Conservation (phyloP, 208 protist genomes). For the Crithidia sp. region DNA sequence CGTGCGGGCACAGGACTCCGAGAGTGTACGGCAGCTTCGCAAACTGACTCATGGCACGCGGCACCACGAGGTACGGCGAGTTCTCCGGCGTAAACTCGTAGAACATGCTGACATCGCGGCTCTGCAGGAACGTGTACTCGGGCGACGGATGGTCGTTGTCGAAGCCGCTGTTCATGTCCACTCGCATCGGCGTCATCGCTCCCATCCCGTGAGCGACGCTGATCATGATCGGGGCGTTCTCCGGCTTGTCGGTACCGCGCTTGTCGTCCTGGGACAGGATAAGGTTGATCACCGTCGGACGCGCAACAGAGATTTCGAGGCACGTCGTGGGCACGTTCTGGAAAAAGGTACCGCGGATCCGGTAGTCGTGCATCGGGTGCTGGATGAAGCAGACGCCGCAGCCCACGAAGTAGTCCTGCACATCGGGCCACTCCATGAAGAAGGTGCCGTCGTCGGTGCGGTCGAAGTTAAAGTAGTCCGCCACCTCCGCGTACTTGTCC, state of each 20-base stretch:
- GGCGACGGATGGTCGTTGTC: constrained; percentile 76
- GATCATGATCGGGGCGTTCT: constrained; percentile 81
- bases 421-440: constrained; percentile 84
- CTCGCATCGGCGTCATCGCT: constrained; percentile 45
- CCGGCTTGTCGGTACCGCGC: constrained; percentile 66
- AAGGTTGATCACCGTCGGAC: constrained; percentile 55
- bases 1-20: constrained; percentile 54
- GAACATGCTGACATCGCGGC: constrained; percentile 78
- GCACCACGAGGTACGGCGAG: constrained; percentile 84
- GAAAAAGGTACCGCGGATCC: constrained; percentile 78
- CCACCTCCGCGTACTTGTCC: constrained; percentile 57
- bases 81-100: constrained; percentile 76
- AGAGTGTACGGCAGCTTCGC: constrained; percentile 65
- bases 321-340: constrained; percentile 69
- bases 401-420: constrained; percentile 66
- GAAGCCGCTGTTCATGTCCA: constrained; percentile 79
- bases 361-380: constrained; percentile 74
- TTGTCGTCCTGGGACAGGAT: constrained; percentile 80
- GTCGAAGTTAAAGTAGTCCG: constrained; percentile 50
- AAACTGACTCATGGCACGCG: constrained; percentile 62
- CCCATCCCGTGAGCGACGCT: constrained; percentile 73
- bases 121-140: constrained; percentile 78
- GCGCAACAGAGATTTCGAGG: constrained; percentile 64
- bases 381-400: constrained; percentile 85
- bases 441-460: constrained; percentile 60